Percentiles rank a stretch among this genome's conserved stretches.
phyloP scores from a whole-genome alignment of 2,329 filamentous ascomycete species.

The Ceratocystis colombiana region DNA sequence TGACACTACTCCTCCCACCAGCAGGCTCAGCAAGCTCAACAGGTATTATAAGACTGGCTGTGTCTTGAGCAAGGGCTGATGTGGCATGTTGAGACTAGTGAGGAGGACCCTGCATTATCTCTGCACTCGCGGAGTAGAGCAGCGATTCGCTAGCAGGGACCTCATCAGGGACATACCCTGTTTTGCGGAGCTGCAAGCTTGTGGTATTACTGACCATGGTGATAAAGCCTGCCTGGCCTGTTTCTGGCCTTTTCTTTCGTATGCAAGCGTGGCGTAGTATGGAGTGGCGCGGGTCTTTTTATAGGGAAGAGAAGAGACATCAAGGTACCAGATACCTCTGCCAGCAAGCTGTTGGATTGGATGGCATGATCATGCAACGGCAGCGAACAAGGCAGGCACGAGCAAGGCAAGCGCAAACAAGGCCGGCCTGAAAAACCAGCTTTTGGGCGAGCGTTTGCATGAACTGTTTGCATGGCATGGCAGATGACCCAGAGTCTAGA shows the following conservation, averaged over 20 bases:
- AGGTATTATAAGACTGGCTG: neutral
- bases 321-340: neutral
- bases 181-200: neutral
- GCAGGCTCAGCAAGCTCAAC: neutral
- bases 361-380: neutral
- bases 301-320: constrained; percentile 8
- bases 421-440: neutral
- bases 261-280: neutral
- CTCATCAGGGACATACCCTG: neutral
- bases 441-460: constrained; percentile 3
- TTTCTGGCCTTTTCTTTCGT: too few relatives aligned
- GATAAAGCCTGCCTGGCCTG: too few relatives aligned
- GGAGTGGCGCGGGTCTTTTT: neutral
- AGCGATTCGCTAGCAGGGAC: neutral
- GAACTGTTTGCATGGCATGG: neutral
- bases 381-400: neutral
- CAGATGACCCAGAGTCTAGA: neutral
- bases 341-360: neutral
- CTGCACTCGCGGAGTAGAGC: neutral
- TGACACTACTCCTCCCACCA: neutral
- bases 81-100: constrained; percentile 11
- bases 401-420: neutral
- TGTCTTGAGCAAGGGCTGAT: neutral
- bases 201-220: neutral
- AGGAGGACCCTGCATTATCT: constrained; percentile 8